Base-by-base conservation (phyloP, 2,329 filamentous ascomycete species). In the Calonectria leucothoes region DNA sequence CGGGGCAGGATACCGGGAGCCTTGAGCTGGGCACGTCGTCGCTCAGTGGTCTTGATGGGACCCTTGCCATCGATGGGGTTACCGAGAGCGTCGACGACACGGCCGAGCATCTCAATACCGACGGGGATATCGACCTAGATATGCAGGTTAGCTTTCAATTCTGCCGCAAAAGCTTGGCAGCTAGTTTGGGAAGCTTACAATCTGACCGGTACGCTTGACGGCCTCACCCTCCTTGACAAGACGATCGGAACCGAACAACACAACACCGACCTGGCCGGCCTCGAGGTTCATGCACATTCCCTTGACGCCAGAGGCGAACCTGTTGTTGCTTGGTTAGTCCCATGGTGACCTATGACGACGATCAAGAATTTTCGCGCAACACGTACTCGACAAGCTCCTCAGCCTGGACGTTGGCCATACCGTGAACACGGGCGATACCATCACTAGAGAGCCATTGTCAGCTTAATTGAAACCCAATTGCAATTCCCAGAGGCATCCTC, bases 251-350 rank as follows among this genome's bases (percentile, higher is more conserved):
- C 97, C 97, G 93, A 99, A 99, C 86, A 99, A 93, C 93, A 99
- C 97, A 85, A 99, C 96, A 98, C 97, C 97, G 90, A 99, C 97
- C 90, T 98, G 97, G 88, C 97, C 97, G 88, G 97, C 97, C 91
- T 99, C 97, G 89, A 99, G 93, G 94, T 99, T 99, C 96, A 99
- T 98, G 95, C 96, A 98, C 97, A 99, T 99, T 88, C 97, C 97
- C 94, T 98, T 98, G 89, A 98, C 97, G 88, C 97, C 97, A 81
- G 97, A 99, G 84, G 97, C 95, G 91, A 99, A 99, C 92, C 96
- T 98, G 31, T 64, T 73, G 39, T 61, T 73, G 31, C 7, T n/a
- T 39, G n/a, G 69, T 81, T 79, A 82, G 75, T 57, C 71, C 59
- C 35, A 8, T 42, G 57, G 70, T 71, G 71, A 49, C 69, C 69